Evolutionary conservation across 306 rosid genomes (phyloP), one percentile per base, ranked within the genome.

Genomic region (Cucumis melo): DNA sequence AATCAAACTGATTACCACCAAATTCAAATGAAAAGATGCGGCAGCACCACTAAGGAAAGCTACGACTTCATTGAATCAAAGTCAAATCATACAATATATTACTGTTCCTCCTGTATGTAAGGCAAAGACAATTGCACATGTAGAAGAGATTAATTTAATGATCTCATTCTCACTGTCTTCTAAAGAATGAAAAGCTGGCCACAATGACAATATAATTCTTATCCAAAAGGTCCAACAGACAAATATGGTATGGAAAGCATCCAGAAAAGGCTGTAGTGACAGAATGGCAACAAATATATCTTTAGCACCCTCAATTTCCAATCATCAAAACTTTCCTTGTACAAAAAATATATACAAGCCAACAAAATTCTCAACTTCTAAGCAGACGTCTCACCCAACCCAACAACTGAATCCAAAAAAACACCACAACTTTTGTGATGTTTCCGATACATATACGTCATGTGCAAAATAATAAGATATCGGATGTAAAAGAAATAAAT

Each of bases 321-420:
- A 46, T 29, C 36, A 72, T 27, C 76, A 72, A 72, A 73, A 73
- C 77, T 73, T 73, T 32, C 61, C 44, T 29, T 32, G 41, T 50
- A 73, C 77, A 73, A 29, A 73, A 32, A 50, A 50, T 73, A 73
- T 73, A 51, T 73, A 73, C 77, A 73, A 53, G 41, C 27, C 27
- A 59, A 51, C 41, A 73, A 73, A 73, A 53, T 29, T 16, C 24
- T 48, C 61, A 51, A 50, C 76, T 72, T 23, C 17, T 12, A 3
- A 71, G 11, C 57, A 21, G 14, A 68, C 19, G 11, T 42, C 56
- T 46, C 75, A 2, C 56, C 32, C 56, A 68, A 68, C 56, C 75
- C 75, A 70, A 70, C 39, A 70, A 70, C 75, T 70, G 75, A 70
- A 70, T 70, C 75, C 75, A 27, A 70, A 70, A 46, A 70, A 67